Evolutionary conservation across 768 basidiomycete genomes (phyloP).

Genomic region (Mycena rebaudengoi): DNA sequence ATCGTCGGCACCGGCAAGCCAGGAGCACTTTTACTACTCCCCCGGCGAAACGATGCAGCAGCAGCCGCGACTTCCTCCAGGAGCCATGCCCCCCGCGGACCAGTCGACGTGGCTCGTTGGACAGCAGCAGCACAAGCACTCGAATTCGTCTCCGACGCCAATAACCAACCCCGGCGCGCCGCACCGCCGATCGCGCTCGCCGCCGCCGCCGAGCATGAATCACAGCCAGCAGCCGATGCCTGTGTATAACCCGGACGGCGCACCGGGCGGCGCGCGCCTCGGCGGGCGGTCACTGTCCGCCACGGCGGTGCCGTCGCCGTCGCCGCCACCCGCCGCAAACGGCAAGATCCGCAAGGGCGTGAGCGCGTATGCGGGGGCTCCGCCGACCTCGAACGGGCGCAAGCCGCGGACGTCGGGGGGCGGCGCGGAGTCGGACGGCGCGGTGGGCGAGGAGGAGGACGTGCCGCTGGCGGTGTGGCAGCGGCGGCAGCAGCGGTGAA

Average conservation of each 20-base stretch:
- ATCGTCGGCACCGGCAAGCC: constrained; percentile 22
- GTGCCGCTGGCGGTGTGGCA: constrained; percentile 83
- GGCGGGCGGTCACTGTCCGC: constrained; percentile 79
- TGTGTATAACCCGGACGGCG: constrained; percentile 34
- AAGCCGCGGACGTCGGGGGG: constrained; percentile 1
- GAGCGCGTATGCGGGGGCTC: constrained; percentile 68
- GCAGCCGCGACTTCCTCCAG: constrained; percentile 62
- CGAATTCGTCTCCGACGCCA: constrained; percentile 43
- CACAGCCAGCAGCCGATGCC: constrained; percentile 48
- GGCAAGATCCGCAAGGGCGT: constrained; percentile 69
- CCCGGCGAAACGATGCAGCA: constrained; percentile 37
- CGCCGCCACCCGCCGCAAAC: constrained; percentile 48
- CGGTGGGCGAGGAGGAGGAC: constrained; percentile 75
- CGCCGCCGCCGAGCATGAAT: constrained; percentile 51
- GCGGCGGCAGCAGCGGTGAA: constrained; percentile 71
- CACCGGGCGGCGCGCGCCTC: constrained; percentile 42
- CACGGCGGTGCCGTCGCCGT: constrained; percentile 54
- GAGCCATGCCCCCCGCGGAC: constrained; percentile 66
- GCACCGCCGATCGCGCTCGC: constrained; percentile 60
- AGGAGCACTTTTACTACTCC: constrained; percentile 50
- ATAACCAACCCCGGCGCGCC: constrained; percentile 24
- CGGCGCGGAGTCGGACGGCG: constrained; percentile 35
- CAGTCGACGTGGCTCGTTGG: constrained; percentile 36
- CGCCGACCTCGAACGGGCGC: constrained; percentile 52
- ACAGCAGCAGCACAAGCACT: constrained; percentile 32